Evolutionary conservation across 192 early-diverging fungal genomes (phyloP), one percentile per base, ranked within the genome.

Genomic region (Chytriomyces sp.): DNA sequence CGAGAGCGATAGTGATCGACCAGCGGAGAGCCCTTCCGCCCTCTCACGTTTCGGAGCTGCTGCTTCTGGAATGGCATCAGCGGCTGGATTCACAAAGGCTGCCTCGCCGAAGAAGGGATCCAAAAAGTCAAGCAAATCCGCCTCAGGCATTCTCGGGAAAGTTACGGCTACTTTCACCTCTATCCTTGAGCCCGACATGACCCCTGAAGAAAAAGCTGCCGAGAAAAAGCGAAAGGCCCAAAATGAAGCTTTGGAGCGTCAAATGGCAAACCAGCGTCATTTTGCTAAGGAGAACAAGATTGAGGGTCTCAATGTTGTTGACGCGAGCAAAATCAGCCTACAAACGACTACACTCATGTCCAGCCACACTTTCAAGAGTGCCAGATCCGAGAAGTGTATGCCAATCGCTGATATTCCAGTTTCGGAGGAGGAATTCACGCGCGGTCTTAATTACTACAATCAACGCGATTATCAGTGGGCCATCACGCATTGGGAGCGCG

Each of bases 401-500:
- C 52, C 65, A n/a, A 53, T 68, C 3, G 49, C 52, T 0, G 25
- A n/a, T 33, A 34, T 41, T 12, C 65, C 65, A 5, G 65, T 39
- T 28, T 37, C 32, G 30, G 65, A 68, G 55, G 36, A 39, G 5
- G 65, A 68, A 36, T 68, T 68, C 30, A 25, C 65, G n/a, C n/a
- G 8, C 8, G 65, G 52, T 22, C n/a, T 68, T 7, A 33, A 33
- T 10, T 37, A 37, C 4, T 56, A 68, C 52, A 68, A 56, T 26
- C 6, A 34, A 10, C 26, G 12, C 30, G 34, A 68, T 34, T 68
- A 22, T 34, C 17, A 31, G 3, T 12, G 22, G 22, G 61, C 73
- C 6, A 31, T 39, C 36, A 54, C n/a, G 17, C 61, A 74, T 19
- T 66, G 28, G 5, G 73, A 74, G 54, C 61, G 52, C 7, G 73